Evolutionary conservation across 768 basidiomycete genomes (phyloP), one percentile per base, ranked within the genome.

Genomic region (Lepiota venenata): DNA sequence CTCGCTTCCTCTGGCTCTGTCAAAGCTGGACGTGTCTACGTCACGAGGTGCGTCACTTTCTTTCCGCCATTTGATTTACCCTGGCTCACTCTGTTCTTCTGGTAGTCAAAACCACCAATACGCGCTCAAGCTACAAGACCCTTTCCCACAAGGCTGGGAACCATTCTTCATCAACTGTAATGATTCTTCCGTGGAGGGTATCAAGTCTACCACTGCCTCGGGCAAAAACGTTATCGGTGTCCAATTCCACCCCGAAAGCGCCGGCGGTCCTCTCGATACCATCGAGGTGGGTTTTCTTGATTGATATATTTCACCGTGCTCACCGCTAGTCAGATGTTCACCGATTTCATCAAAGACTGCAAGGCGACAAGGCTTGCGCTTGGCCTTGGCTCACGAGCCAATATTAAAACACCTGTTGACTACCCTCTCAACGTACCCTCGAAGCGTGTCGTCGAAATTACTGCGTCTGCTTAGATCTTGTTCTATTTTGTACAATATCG

Each of bases 131-230:
- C 74, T 98, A 49, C 86, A 88, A 57, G 96, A 98, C 65, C 90
- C 93, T 3, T 97, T 98, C 90, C 97, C 97, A 22, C 75, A 79
- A 55, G 97, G 94, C 15, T 99, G 93, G 94, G 93, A 96, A 62
- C 96, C 96, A 0, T 98, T 96, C 82, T 99, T 99, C 78, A 96
- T 98, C 76, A 99, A 98, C 73, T 97, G 93, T 74, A 98, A 98
- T 65, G 96, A 98, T 72, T 98, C 96, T 14, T 97, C 93, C 1
- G 94, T 98, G 14, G 97, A 98, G 68, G 97, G 97, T 37, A 97
- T 98, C 79, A 98, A 94, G 73, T 95, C 93, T 15, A 97, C 97
- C 1, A 65, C 74, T 0, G 88, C 86, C 9, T 94, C 93, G 20
- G 93, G 93, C 50, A 93, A 87, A 74, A 87, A 84, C 59, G 81